Conservation (phyloP, 805 yeast genomes). For the Candida dendrica region DNA sequence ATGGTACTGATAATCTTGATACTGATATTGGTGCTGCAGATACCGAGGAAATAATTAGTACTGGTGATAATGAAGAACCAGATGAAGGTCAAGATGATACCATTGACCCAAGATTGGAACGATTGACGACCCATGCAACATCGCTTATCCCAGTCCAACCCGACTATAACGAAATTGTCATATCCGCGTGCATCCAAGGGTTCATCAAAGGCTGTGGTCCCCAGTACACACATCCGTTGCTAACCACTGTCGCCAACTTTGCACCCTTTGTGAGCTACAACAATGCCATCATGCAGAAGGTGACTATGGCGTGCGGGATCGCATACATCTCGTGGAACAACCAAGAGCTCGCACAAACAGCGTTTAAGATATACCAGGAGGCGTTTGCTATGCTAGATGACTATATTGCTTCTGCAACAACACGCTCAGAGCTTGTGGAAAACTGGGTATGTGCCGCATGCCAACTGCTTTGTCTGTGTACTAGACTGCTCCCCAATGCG, state of each 20-base stretch:
- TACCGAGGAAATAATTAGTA: too few species aligned
- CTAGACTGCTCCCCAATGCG: slow-evolving; percentile 24
- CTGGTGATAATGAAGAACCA: too few species aligned
- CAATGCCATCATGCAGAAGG: slow-evolving; percentile 23
- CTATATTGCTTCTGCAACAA: not conserved
- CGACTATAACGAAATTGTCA: not conserved
- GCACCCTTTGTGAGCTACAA: slow-evolving; percentile 27
- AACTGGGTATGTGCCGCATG: slow-evolving; percentile 35
- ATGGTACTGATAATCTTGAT: not conserved
- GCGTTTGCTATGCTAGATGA: slow-evolving; percentile 14
- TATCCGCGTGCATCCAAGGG: slow-evolving; percentile 20
- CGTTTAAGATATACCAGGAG: slow-evolving; percentile 18
- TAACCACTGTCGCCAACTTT: slow-evolving; percentile 34
- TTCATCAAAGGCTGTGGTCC: slow-evolving; percentile 36
- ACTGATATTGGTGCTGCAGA: not conserved
- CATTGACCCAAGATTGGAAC: not conserved
- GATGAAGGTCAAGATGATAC: too few species aligned
- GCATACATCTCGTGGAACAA: slow-evolving; percentile 28
- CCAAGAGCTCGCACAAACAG: slow-evolving; percentile 17
- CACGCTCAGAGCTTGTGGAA: slow-evolving; percentile 9
- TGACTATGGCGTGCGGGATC: slow-evolving; percentile 36
- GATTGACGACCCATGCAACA: too few species aligned
- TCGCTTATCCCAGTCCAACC: not conserved
- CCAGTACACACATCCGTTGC: slow-evolving; percentile 31
- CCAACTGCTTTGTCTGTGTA: slow-evolving; percentile 31